Evolutionary conservation across 2,329 filamentous ascomycete species (phyloP).

Genomic region (Xylaria sp.): DNA sequence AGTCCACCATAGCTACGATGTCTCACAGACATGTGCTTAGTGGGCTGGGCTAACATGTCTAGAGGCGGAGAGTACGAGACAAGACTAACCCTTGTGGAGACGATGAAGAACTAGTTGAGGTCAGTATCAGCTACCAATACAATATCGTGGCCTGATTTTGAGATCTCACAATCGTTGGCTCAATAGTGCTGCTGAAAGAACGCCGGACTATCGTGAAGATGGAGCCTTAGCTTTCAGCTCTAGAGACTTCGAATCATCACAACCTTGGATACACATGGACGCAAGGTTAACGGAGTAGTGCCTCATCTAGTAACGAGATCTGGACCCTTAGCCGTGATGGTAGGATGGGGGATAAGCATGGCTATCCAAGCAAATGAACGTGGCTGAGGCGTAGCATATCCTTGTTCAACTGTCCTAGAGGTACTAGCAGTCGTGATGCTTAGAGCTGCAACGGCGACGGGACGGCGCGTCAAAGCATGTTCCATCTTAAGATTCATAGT

Average conservation of each 20-base stretch:
- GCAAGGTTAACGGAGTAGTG: background rate
- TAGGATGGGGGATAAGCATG: background rate
- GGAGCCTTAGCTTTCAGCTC: background rate
- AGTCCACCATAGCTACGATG: background rate
- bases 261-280: background rate
- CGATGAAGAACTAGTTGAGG: background rate
- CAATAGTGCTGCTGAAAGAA: background rate
- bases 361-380: background rate
- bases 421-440: constrained; percentile 7
- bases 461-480: background rate
- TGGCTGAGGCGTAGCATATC: background rate
- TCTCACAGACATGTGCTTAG: constrained; percentile 19
- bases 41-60: background rate
- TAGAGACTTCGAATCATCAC: background rate
- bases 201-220: background rate
- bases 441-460: background rate
- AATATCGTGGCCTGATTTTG: background rate
- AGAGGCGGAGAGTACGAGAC: background rate
- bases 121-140: background rate
- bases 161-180: background rate
- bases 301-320: background rate
- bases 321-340: background rate
- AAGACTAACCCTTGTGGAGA: background rate
- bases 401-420: constrained; percentile 7
- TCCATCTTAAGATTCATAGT: background rate